Base-by-base conservation (phyloP, 2,329 filamentous ascomycete species). In the Colletotrichum paranaense region DNA sequence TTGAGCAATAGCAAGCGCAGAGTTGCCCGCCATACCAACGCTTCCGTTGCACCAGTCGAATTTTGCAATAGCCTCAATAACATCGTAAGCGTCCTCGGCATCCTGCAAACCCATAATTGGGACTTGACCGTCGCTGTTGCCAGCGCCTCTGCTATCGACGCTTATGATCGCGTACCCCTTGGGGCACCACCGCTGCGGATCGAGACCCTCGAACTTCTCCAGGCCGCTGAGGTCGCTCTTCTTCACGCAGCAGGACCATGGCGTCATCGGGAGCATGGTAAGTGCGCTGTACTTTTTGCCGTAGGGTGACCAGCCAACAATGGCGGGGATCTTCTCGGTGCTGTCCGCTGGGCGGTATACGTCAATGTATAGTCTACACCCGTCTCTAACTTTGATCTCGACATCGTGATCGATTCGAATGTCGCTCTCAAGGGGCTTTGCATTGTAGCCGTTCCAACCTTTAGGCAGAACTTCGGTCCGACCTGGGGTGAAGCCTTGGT, bases 381-480 rank as follows among this genome's bases (percentile, higher is more conserved):
- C 85, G 72, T 87, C 86, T 55, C 86, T 80, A 1, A 86, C 79
- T 4, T 77, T 76, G 52, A 87, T 83, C 26, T 83, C 81, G 28
- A 86, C 81, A 74, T 87, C 85, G 64, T 86, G 84, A 4, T 87
- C 83, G n/a, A 86, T 77, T 1, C 77, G 78, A 52, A 87, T 86
- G 52, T 84, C 81, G 62, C 78, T 72, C 19, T 81, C 62, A 78
- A 75, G 16, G 84, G 76, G 7, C 79, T 76, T 59, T 79, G 80
- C 4, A 81, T 79, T 77, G 75, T 83, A 80, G 12, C 80, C 79
- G 59, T 81, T 82, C 76, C 81, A 82, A 42, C 84, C 84, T 64
- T 79, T 81, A 8, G 77, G 76, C 1, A 86, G 77, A 3, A 86
- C 77, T 70, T 86, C 84, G 19, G 76, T 78, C 73, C 83, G 83